phyloP scores from a whole-genome alignment of 108 stramenopile genomes.

The Skeletonema menzelii region DNA sequence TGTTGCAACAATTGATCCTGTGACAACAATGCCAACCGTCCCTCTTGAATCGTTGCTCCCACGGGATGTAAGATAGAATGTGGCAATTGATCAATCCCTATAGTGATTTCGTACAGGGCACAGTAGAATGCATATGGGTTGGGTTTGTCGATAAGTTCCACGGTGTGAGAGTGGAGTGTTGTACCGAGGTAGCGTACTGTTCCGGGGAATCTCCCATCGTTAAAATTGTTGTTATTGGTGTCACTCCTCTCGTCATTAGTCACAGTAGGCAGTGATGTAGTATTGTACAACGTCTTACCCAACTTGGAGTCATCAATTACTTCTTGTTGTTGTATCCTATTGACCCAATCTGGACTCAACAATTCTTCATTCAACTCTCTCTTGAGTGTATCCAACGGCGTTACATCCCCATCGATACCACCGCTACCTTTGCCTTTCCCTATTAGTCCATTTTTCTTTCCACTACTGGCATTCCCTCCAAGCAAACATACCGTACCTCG shows the following conservation, averaged over 20 bases:
- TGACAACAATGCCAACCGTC: constrained; percentile 33
- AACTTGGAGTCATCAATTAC: constrained; percentile 18
- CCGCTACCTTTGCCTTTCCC: background rate
- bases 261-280: background rate
- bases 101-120: constrained; percentile 44
- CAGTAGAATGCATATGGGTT: constrained; percentile 42
- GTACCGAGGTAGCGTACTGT: constrained; percentile 36
- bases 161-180: constrained; percentile 30
- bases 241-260: background rate
- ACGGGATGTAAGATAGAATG: constrained; percentile 22
- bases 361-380: constrained; percentile 47
- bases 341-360: constrained; percentile 22
- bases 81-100: constrained; percentile 23
- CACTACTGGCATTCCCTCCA: constrained; percentile 33
- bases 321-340: constrained; percentile 9
- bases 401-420: constrained; percentile 13
- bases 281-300: constrained; percentile 1
- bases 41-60: constrained; percentile 42
- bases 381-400: constrained; percentile 38
- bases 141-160: constrained; percentile 9
- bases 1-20: constrained; percentile 41
- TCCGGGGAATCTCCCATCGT: constrained; percentile 7
- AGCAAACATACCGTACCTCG: constrained; percentile 37
- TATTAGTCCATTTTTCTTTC: constrained; percentile 23
- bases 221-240: background rate